phyloP scores from a whole-genome alignment of 2,329 filamentous ascomycete species.

The Aspergillus hiratsukae region DNA sequence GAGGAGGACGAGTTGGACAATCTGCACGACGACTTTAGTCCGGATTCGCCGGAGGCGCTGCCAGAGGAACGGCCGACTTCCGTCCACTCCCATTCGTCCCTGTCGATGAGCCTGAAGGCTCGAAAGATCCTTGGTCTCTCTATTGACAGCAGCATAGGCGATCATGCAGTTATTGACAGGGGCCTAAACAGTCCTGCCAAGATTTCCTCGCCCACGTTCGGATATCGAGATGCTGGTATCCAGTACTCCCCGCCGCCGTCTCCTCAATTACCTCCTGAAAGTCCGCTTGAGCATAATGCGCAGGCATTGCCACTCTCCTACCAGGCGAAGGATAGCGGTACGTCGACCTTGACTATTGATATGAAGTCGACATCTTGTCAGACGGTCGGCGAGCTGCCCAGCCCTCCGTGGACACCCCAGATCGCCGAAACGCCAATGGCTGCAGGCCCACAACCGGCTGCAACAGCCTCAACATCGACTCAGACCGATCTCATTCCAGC shows the following conservation, averaged over 20 bases:
- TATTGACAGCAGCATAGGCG: slow-evolving; percentile 28
- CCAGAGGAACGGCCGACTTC: slow-evolving; percentile 42
- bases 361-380: slow-evolving; percentile 43
- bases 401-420: slow-evolving; percentile 33
- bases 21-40: slow-evolving; percentile 67
- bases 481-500: slow-evolving; percentile 31
- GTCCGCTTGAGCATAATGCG: neutral
- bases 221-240: slow-evolving; percentile 70
- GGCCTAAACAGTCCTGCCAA: slow-evolving; percentile 44
- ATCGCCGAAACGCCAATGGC: slow-evolving; percentile 17
- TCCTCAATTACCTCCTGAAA: slow-evolving; percentile 40
- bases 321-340: slow-evolving; percentile 25
- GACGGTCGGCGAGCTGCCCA: slow-evolving; percentile 36
- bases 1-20: slow-evolving; percentile 58
- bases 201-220: slow-evolving; percentile 43
- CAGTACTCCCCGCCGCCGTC: slow-evolving; percentile 83
- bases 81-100: slow-evolving; percentile 35
- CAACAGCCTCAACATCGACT: slow-evolving; percentile 27
- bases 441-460: slow-evolving; percentile 6
- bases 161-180: slow-evolving; percentile 21
- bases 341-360: slow-evolving; percentile 28
- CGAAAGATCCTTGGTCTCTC: slow-evolving; percentile 44
- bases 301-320: slow-evolving; percentile 3
- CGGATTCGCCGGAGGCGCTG: slow-evolving; percentile 44
- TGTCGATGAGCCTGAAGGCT: slow-evolving; percentile 37